These are phyloP conservation scores for Apophysomyces sp. DNA, from an alignment of 371 early-diverging fungal genomes.

Conservation along the genomic window DNA sequence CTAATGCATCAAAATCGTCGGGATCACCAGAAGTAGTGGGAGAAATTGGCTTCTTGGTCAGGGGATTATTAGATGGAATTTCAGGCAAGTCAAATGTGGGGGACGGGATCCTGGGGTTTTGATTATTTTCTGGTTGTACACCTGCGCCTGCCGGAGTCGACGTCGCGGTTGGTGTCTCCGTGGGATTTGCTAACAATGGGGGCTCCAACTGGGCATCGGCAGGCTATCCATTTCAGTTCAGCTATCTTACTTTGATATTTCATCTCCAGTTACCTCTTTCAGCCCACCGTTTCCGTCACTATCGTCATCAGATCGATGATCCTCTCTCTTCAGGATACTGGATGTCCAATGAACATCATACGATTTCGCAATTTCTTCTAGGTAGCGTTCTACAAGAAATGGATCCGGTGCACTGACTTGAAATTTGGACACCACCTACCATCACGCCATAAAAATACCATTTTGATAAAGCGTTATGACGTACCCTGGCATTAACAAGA, in stretches of 20 bases:
- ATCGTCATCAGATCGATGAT: constrained; percentile 18
- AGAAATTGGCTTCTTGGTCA: constrained; percentile 20
- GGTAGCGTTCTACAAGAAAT: constrained; percentile 80
- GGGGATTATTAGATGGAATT: constrained; percentile 30
- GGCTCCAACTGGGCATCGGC: constrained; percentile 14
- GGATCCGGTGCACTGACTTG: constrained; percentile 77
- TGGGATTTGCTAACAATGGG: constrained; percentile 6
- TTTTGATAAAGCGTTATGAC: not conserved
- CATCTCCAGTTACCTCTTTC: constrained; percentile 14
- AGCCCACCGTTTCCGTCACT: constrained; percentile 16
- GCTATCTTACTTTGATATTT: not conserved
- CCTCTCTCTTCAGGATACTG: constrained; percentile 39
- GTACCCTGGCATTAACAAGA: constrained; percentile 76
- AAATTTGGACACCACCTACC: constrained; percentile 79
- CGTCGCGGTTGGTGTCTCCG: not conserved
- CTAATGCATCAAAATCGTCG: constrained; percentile 70
- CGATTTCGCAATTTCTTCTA: constrained; percentile 85
- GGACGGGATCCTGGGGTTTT: not conserved
- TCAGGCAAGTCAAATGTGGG: constrained; percentile 32
- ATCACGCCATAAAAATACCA: not conserved
- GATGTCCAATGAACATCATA: constrained; percentile 79
- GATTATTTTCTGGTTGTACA: constrained; percentile 2
- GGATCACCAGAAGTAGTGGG: constrained; percentile 5
- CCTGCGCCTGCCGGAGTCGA: not conserved
- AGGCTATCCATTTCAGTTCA: constrained; percentile 2